These are phyloP conservation scores for Colletotrichum simmondsii DNA, from an alignment of 2,329 filamentous ascomycete genomes.

Conservation along the genomic window DNA sequence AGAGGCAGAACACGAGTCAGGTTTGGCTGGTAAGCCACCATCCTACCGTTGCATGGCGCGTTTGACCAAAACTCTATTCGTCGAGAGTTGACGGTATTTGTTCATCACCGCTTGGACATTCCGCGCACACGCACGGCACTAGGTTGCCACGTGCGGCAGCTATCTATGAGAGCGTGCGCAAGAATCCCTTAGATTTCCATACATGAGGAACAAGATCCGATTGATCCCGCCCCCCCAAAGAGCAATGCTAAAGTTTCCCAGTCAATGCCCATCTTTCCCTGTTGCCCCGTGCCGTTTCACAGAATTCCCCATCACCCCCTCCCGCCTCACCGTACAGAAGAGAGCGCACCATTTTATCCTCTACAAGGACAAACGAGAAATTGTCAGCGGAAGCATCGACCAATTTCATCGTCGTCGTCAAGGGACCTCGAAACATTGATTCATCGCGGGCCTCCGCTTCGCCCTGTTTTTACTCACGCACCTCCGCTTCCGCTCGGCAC, in stretches of 20 bases:
- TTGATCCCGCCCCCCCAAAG: background rate
- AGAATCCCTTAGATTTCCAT: background rate
- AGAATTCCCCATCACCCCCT: background rate
- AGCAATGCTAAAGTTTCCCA: conserved; percentile 1
- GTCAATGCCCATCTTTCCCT: background rate
- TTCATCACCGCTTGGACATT: conserved; percentile 15
- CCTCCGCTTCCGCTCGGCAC: background rate
- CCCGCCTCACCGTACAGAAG: background rate
- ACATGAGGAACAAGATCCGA: background rate
- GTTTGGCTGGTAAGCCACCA: background rate
- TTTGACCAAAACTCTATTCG: conserved; percentile 27
- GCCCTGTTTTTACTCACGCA: background rate
- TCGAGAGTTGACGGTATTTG: background rate
- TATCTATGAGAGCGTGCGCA: background rate
- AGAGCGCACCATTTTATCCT: background rate
- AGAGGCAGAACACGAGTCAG: conserved; percentile 1
- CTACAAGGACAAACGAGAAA: background rate
- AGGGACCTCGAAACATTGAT: conserved; percentile 7
- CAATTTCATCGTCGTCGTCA: background rate
- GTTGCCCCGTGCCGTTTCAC: conserved; percentile 1
- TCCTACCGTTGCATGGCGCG: conserved; percentile 23
- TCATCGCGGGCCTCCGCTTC: background rate
- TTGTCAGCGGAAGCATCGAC: background rate
- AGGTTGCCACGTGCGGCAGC: conserved; percentile 11
- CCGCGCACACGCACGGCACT: background rate